Base-by-base conservation (phyloP, 768 basidiomycete species). In the Amanita molliuscula region DNA sequence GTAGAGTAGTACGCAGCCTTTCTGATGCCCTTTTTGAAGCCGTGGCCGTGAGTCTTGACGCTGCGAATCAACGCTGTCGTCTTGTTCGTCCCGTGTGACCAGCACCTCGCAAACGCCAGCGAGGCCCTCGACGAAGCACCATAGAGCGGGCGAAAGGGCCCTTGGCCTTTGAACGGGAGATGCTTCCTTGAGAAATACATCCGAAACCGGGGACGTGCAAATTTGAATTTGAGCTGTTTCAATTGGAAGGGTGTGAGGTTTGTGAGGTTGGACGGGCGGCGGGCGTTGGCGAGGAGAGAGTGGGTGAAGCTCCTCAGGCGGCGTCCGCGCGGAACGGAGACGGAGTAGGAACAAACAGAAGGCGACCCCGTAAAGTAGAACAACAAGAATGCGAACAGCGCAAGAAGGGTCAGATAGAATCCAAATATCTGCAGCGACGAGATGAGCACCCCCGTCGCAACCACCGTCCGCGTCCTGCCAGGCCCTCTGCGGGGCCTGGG, bases 171-270 rank as follows among this genome's bases (percentile, higher is more conserved):
- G 23, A 70, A 71, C 35, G 77, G 57, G 57, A 76, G 63, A n/a
- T 58, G 65, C 55, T 77, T 74, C 61, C 74, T 75, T 54, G 75
- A 77, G 60, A 76, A 73, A 49, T 71, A 62, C 74, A 76, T 76
- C 46, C 58, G 55, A 51, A 41, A 42, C n/a, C 46, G 33, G 11
- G 46, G 46, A 36, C 46, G 46, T 8, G 33, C 3, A 6, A 47
- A n/a, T 52, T 47, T 36, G 51, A 44, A 20, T 37, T 47, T 47
- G 46, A 47, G 35, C 6, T 20, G 31, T 34, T 47, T 45, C 29
- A 37, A 37, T 20, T 47, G 18, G 4, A 20, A 28, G 4, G 31
- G 23, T 23, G 23, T 23, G 23, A 23, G 23, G 4, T 23, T 31
- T 23, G 23, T 23, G 23, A 23, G 23, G 4, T 23, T 31, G 31